These are phyloP conservation scores for Colletotrichum spaethianum DNA, from an alignment of 2,329 filamentous ascomycete species.

Conservation along the genomic window DNA sequence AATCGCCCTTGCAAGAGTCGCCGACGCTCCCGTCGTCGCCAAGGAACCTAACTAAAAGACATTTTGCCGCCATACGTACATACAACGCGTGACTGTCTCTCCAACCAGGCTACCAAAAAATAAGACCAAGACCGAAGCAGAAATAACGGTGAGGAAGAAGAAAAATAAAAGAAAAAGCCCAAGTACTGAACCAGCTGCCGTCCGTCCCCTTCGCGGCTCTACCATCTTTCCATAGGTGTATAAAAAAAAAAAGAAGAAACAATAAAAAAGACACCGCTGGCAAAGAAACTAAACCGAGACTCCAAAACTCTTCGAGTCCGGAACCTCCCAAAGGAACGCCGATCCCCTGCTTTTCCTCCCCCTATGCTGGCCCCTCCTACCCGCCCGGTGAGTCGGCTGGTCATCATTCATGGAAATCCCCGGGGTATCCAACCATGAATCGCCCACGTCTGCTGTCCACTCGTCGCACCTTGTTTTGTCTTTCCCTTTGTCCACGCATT, in stretches of 20 bases:
- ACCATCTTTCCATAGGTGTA: neutral
- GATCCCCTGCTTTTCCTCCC: constrained; percentile 39
- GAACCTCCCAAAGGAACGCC: constrained; percentile 30
- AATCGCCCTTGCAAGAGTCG: constrained; percentile 35
- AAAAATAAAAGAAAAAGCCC: constrained; percentile 15
- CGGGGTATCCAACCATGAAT: constrained; percentile 33
- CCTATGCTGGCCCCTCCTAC: constrained; percentile 22
- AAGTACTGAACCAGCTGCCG: neutral
- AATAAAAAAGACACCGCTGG: constrained; percentile 14
- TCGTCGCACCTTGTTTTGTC: neutral
- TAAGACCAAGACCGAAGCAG: neutral
- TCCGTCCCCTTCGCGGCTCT: neutral
- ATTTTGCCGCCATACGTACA: neutral
- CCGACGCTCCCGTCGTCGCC: constrained; percentile 19
- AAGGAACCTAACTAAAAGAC: constrained; percentile 29
- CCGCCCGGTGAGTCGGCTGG: constrained; percentile 32
- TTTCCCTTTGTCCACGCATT: neutral
- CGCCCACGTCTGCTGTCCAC: neutral
- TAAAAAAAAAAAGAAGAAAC: constrained; percentile 31
- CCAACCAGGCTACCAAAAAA: neutral
- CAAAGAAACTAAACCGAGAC: constrained; percentile 13
- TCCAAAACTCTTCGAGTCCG: neutral
- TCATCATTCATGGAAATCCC: constrained; percentile 34
- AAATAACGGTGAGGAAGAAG: constrained; percentile 1
- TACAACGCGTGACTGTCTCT: constrained; percentile 14